These are phyloP conservation scores for Elymus sibiricus DNA, from an alignment of 176 grass and related monocot genomes.

Conservation along the genomic window DNA sequence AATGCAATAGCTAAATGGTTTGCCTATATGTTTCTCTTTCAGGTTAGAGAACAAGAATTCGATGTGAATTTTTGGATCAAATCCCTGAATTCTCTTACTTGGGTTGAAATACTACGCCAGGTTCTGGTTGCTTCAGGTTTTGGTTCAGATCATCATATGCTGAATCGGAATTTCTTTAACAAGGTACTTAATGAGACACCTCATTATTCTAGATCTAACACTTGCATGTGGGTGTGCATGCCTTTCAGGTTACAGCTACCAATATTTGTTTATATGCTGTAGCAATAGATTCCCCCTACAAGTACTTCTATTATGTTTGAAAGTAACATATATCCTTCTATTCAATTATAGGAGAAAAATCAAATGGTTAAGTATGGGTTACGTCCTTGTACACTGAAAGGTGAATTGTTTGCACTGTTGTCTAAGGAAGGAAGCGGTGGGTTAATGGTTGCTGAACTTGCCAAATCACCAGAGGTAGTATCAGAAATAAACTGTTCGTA, in stretches of 20 bases:
- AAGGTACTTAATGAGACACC: conserved; percentile 51
- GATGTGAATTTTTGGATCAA: conserved; percentile 66
- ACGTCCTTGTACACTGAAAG: conserved; percentile 69
- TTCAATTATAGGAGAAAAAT: conserved; percentile 65
- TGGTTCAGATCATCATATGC: conserved; percentile 61
- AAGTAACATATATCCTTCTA: conserved; percentile 17
- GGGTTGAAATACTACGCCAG: conserved; percentile 95
- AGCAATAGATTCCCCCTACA: background rate
- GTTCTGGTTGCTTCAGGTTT: conserved; percentile 92
- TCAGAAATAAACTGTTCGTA: conserved; percentile 13
- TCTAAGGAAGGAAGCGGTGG: conserved; percentile 87
- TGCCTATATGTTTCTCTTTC: conserved; percentile 31
- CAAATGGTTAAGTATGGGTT: conserved; percentile 96
- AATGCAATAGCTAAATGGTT: background rate
- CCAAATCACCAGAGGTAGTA: conserved; percentile 68
- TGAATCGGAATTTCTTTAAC: conserved; percentile 58
- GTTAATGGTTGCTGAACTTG: conserved; percentile 70
- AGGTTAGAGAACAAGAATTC: conserved; percentile 92
- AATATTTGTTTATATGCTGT: conserved; percentile 23
- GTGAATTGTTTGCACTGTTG: conserved; percentile 82
- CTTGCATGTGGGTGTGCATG: background rate
- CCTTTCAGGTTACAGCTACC: background rate
- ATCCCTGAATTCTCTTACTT: conserved; percentile 93
- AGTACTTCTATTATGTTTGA: conserved; percentile 14
- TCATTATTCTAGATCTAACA: conserved; percentile 14